Evolutionary conservation across 495 filamentous ascomycete species (phyloP).

Genomic region (Xylaria intraflava): DNA sequence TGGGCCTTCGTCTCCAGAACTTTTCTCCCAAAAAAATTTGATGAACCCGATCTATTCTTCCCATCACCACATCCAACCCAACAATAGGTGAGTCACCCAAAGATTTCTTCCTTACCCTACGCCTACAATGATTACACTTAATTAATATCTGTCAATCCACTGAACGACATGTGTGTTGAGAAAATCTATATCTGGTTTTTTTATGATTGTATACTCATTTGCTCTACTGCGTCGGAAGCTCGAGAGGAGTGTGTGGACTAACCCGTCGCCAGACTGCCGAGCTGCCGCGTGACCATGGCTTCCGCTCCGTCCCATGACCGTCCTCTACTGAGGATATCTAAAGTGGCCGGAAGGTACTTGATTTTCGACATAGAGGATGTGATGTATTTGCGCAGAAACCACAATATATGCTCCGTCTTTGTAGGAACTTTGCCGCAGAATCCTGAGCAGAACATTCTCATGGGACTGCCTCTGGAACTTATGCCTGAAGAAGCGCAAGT

Average conservation of each 20-base stretch:
- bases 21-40: conserved; percentile 12
- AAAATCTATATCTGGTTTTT: conserved; percentile 32
- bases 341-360: conserved; percentile 73
- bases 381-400: conserved; percentile 67
- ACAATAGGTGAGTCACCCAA: conserved; percentile 17
- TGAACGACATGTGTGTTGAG: conserved; percentile 46
- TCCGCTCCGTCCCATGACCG: conserved; percentile 10
- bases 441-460: conserved; percentile 91
- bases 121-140: conserved; percentile 61
- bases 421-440: conserved; percentile 83
- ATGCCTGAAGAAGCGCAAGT: conserved; percentile 84
- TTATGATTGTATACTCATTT: conserved; percentile 22
- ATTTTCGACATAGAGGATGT: conserved; percentile 82
- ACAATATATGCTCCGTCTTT: conserved; percentile 84
- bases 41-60: not conserved
- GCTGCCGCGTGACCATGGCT: conserved; percentile 18
- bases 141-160: conserved; percentile 85
- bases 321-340: conserved; percentile 65
- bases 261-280: conserved; percentile 14
- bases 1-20: conserved; percentile 3
- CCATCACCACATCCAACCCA: conserved; percentile 5
- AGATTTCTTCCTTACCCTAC: not conserved
- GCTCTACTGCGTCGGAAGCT: conserved; percentile 13
- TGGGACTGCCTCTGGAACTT: conserved; percentile 79
- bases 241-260: conserved; percentile 8